Evolutionary conservation across 192 early-diverging fungal genomes (phyloP).

Genomic region (Backusella parvicylindrica): DNA sequence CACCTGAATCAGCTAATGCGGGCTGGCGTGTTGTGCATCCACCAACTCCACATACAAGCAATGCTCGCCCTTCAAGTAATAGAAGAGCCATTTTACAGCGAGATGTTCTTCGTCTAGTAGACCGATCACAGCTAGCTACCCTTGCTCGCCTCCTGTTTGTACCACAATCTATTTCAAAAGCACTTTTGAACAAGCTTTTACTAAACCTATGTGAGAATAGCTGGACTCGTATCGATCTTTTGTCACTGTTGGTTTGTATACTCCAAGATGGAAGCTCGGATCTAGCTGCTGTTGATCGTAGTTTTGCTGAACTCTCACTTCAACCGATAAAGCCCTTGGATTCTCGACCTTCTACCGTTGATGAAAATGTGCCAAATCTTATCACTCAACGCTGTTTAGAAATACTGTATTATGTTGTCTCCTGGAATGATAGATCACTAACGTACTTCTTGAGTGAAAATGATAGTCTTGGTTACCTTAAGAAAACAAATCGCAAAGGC

Average conservation of each 20-base stretch:
- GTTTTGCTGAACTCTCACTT: conserved; percentile 67
- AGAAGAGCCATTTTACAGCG: conserved; percentile 43
- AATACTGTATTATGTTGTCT: conserved; percentile 74
- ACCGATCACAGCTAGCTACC: conserved; percentile 73
- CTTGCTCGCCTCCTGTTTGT: conserved; percentile 88
- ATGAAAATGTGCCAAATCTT: conserved; percentile 79
- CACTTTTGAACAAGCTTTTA: conserved; percentile 61
- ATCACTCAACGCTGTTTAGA: conserved; percentile 88
- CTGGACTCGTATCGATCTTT: conserved; percentile 75
- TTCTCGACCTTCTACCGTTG: conserved; percentile 25
- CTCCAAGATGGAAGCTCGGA: conserved; percentile 80
- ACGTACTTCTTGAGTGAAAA: conserved; percentile 76
- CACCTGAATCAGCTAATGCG: background rate
- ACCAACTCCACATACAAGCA: background rate
- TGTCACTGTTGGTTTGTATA: conserved; percentile 87
- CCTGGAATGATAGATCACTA: conserved; percentile 70
- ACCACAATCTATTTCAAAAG: conserved; percentile 71
- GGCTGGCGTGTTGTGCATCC: background rate
- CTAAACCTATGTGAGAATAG: conserved; percentile 89
- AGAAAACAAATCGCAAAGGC: conserved; percentile 63
- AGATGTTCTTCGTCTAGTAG: conserved; percentile 79
- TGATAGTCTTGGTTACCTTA: conserved; percentile 53
- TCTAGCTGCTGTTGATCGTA: conserved; percentile 69
- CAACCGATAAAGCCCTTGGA: conserved; percentile 36
- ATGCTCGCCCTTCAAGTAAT: background rate